Conservation (phyloP, 2,329 filamentous ascomycete genomes). For the Paecilomyces variotii region DNA sequence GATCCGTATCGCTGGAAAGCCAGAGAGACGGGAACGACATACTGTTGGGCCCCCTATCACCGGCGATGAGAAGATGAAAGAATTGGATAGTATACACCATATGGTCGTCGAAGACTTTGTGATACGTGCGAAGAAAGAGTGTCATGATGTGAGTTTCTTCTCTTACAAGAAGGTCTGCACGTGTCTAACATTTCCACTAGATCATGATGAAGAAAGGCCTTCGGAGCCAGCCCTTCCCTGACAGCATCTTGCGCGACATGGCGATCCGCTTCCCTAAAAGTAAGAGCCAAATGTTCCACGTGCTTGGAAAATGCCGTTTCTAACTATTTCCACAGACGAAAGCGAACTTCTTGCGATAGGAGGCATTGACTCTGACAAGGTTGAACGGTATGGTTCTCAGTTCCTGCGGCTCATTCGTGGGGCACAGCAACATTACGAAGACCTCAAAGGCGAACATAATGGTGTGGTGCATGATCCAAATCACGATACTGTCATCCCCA, state of each 20-base stretch:
- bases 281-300: conserved; percentile 11
- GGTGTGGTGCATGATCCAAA: conserved; percentile 39
- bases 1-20: conserved; percentile 28
- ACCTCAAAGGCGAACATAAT: conserved; percentile 34
- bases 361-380: conserved; percentile 38
- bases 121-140: conserved; percentile 34
- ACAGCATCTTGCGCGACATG: conserved; percentile 41
- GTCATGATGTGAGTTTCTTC: conserved; percentile 30
- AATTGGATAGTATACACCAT: conserved; percentile 35
- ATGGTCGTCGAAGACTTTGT: conserved; percentile 43
- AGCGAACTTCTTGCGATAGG: conserved; percentile 31
- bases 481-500: conserved; percentile 38
- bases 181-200: conserved; percentile 15
- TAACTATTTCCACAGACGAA: conserved; percentile 20
- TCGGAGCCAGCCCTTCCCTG: conserved; percentile 39
- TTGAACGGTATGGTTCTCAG: conserved; percentile 34
- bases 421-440: conserved; percentile 33
- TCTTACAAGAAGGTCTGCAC: not conserved
- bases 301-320: conserved; percentile 2
- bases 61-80: conserved; percentile 32
- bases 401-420: conserved; percentile 36
- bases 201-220: conserved; percentile 37
- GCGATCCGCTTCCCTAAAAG: conserved; percentile 39
- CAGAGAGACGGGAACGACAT: conserved; percentile 15
- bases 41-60: conserved; percentile 40